phyloP scores from a whole-genome alignment of 2,329 filamentous ascomycete genomes.

The Ophiocordyceps robertsii region DNA sequence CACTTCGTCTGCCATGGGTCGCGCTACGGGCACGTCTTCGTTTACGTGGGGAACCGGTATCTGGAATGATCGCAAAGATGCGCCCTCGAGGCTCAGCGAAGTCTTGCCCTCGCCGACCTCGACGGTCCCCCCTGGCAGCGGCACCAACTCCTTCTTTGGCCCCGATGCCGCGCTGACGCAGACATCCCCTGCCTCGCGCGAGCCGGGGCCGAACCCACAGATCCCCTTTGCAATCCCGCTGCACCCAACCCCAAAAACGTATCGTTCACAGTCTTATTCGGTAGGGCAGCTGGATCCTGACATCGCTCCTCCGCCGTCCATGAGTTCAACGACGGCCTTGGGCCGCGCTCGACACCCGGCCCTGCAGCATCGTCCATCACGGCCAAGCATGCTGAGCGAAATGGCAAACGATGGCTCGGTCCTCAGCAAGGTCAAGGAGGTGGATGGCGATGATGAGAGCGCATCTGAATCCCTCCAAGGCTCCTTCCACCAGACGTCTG shows the following conservation, averaged over 20 bases:
- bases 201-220: conserved; percentile 43
- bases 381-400: conserved; percentile 63
- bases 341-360: conserved; percentile 48
- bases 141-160: conserved; percentile 33
- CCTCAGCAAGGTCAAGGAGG: conserved; percentile 57
- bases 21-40: conserved; percentile 30
- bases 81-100: conserved; percentile 59
- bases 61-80: conserved; percentile 75
- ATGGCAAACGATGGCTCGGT: conserved; percentile 50
- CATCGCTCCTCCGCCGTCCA: conserved; percentile 22
- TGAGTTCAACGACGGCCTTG: conserved; percentile 34
- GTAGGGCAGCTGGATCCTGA: conserved; percentile 80
- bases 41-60: conserved; percentile 73
- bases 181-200: conserved; percentile 36
- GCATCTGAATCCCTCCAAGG: conserved; percentile 34
- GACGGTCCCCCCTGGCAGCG: conserved; percentile 31
- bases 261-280: conserved; percentile 92
- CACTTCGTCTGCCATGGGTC: conserved; percentile 32
- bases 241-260: conserved; percentile 82
- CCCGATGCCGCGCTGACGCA: conserved; percentile 31
- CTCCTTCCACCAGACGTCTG: conserved; percentile 37
- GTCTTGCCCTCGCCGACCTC: conserved; percentile 65
- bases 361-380: conserved; percentile 69
- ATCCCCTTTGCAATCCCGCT: conserved; percentile 81
- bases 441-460: conserved; percentile 51